Conservation (phyloP, 345 rosid genomes). For the Cardamine chenopodiifolia region DNA sequence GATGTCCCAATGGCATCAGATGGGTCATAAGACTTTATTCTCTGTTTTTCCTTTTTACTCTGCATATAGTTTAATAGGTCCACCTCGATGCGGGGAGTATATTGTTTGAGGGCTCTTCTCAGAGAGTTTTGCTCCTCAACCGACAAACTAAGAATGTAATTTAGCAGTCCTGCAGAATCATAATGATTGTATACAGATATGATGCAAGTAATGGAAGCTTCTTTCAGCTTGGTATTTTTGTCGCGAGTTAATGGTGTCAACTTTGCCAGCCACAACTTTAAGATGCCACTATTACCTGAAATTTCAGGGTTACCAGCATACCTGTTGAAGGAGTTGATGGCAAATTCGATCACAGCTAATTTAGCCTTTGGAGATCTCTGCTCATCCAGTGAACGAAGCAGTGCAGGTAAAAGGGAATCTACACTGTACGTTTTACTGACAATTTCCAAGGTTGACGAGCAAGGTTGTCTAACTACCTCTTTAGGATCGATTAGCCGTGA, state of each 20-base stretch:
- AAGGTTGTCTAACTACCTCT: slow-evolving; percentile 94
- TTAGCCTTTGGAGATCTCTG: slow-evolving; percentile 98
- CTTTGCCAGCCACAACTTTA: slow-evolving; percentile 96
- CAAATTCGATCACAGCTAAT: slow-evolving; percentile 94
- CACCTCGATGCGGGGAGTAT: slow-evolving; percentile 97
- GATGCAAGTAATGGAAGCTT: slow-evolving; percentile 89
- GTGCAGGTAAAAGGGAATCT: slow-evolving; percentile 91
- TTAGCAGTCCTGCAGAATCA: slow-evolving; percentile 86
- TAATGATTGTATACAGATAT: slow-evolving; percentile 89
- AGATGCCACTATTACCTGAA: slow-evolving; percentile 77
- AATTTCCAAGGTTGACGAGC: slow-evolving; percentile 88
- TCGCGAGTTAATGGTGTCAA: slow-evolving; percentile 81
- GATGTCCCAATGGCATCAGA: slow-evolving; percentile 91
- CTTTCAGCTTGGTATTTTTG: slow-evolving; percentile 93
- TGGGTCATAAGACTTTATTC: slow-evolving; percentile 83
- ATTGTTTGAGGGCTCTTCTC: slow-evolving; percentile 89
- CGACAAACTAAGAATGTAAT: slow-evolving; percentile 88
- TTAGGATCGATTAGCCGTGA: slow-evolving; percentile 96
- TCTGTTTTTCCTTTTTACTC: slow-evolving; percentile 91
- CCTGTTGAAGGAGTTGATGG: slow-evolving; percentile 86
- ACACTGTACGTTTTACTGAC: slow-evolving; percentile 89
- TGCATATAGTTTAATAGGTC: slow-evolving; percentile 94
- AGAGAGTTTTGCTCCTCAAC: slow-evolving; percentile 96
- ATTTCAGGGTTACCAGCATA: slow-evolving; percentile 80
- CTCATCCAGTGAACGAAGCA: slow-evolving; percentile 97